Conservation (phyloP, 2,329 filamentous ascomycete species). For the Ascochyta lentis region DNA sequence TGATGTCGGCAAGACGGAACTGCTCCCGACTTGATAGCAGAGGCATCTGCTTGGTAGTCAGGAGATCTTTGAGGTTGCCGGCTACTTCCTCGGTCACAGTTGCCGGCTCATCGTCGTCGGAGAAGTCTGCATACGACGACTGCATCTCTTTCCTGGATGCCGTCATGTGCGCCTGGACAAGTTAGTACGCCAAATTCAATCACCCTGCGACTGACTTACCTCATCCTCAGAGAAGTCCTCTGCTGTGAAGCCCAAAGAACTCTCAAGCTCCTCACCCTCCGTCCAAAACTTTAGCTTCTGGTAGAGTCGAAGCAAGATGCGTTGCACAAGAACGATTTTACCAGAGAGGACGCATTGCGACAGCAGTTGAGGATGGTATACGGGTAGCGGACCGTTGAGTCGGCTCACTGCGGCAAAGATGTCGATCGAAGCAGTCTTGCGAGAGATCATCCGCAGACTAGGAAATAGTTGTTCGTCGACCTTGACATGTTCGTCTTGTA, state of each 20-base stretch:
- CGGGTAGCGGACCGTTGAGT: slow-evolving; percentile 84
- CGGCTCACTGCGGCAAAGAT: slow-evolving; percentile 82
- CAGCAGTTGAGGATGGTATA: slow-evolving; percentile 92
- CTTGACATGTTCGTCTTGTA: slow-evolving; percentile 79
- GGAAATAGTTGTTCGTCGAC: slow-evolving; percentile 66
- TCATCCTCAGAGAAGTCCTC: slow-evolving; percentile 57
- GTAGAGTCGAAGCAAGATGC: slow-evolving; percentile 74
- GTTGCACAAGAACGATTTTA: slow-evolving; percentile 74
- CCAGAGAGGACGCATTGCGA: slow-evolving; percentile 85
- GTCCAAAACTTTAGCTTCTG: slow-evolving; percentile 82
- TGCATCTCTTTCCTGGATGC: slow-evolving; percentile 56
- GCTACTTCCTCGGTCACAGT: slow-evolving; percentile 76
- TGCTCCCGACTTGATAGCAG: slow-evolving; percentile 86
- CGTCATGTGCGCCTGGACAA: slow-evolving; percentile 44
- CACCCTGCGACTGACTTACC: slow-evolving; percentile 40
- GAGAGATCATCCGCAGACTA: slow-evolving; percentile 58
- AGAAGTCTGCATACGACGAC: slow-evolving; percentile 60
- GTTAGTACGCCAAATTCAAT: slow-evolving; percentile 7
- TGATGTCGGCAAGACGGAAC: slow-evolving; percentile 81
- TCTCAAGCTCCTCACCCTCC: slow-evolving; percentile 80
- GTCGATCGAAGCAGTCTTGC: slow-evolving; percentile 64
- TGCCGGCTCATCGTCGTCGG: slow-evolving; percentile 64
- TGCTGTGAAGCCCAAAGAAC: slow-evolving; percentile 68
- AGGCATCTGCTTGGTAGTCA: slow-evolving; percentile 76
- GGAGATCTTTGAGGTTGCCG: slow-evolving; percentile 72